phyloP scores from a whole-genome alignment of 2,329 filamentous ascomycete genomes.

The Alternaria solani region DNA sequence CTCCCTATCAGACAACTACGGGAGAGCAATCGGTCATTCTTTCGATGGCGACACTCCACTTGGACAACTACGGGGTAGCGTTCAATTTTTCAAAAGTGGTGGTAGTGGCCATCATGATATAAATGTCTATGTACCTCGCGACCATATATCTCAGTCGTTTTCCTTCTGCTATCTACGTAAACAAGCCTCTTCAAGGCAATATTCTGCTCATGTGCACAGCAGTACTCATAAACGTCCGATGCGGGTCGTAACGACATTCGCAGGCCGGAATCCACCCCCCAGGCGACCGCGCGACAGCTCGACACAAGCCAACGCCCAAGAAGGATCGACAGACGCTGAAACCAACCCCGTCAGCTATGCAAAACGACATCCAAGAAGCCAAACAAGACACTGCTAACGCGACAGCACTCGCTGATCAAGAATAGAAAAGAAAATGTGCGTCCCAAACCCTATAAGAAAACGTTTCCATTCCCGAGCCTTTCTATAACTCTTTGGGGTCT shows the following conservation, averaged over 20 bases:
- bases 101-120: neutral
- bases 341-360: neutral
- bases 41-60: too few species aligned
- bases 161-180: neutral
- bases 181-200: neutral
- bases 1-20: too few species aligned
- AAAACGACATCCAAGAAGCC: constrained; percentile 9
- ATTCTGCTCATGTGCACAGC: neutral
- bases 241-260: neutral
- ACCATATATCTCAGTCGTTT: neutral
- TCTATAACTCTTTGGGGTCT: constrained; percentile 19
- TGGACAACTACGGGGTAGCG: too few species aligned
- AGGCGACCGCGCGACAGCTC: neutral
- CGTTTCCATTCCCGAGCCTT: neutral
- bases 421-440: neutral
- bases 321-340: neutral
- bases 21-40: too few species aligned
- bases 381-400: neutral
- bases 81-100: too few species aligned
- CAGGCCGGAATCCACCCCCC: neutral
- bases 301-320: neutral
- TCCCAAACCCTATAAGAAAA: neutral
- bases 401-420: neutral
- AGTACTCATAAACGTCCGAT: neutral
- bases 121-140: neutral